A percentile compares a stretch with the other conserved stretches of the same genome.
phyloP scores from a whole-genome alignment of 139 green algal genomes.

The Yamagishiella unicocca region DNA sequence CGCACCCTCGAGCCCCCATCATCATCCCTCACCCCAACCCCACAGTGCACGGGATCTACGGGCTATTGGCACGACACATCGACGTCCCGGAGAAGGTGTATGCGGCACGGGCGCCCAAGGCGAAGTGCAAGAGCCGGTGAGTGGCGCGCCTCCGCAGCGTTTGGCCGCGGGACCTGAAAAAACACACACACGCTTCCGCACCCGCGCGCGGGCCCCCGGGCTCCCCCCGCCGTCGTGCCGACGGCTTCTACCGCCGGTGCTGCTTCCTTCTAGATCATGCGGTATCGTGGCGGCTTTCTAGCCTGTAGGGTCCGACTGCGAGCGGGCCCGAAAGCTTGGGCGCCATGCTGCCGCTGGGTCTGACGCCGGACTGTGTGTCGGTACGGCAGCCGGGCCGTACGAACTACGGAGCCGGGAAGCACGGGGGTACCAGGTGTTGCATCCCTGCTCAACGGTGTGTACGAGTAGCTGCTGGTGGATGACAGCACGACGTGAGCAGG shows the following conservation, averaged over 20 bases:
- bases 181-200: background rate
- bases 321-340: too few species aligned
- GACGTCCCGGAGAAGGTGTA: background rate
- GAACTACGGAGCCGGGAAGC: background rate
- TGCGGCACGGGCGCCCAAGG: background rate
- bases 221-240: too few species aligned
- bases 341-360: too few species aligned
- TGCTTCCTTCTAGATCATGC: too few species aligned
- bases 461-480: background rate
- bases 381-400: too few species aligned
- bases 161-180: background rate
- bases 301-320: too few species aligned
- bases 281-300: too few species aligned
- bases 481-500: background rate
- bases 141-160: too few species aligned
- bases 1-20: background rate
- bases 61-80: conserved; percentile 32
- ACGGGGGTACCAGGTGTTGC: background rate
- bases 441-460: background rate
- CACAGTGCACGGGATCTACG: conserved; percentile 19
- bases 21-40: background rate
- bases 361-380: too few species aligned
- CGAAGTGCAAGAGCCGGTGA: too few species aligned
- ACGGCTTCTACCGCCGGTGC: too few species aligned
- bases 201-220: too few species aligned